Conservation (phyloP, 768 basidiomycete genomes). For the Xerocomellus intermedius region DNA sequence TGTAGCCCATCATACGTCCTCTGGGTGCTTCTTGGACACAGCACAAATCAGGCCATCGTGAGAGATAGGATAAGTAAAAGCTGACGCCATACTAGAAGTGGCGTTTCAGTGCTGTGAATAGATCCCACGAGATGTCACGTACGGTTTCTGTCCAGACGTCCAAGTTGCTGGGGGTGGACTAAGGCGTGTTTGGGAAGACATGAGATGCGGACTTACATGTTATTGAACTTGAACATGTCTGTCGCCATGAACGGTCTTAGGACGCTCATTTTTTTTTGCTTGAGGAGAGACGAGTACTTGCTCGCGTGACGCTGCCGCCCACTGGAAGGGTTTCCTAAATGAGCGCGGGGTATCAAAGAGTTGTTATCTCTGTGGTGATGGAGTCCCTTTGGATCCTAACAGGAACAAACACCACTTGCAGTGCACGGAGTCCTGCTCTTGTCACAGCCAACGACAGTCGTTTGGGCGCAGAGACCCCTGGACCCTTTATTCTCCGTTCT, state of each 20-base stretch:
- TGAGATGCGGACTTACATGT: constrained; percentile 54
- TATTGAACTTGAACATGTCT: constrained; percentile 92
- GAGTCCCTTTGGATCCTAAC: constrained; percentile 28
- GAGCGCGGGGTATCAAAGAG: background rate
- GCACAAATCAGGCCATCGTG: constrained; percentile 91
- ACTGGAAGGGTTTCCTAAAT: background rate
- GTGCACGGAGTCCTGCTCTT: constrained; percentile 28
- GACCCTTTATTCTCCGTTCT: constrained; percentile 21
- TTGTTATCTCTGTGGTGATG: background rate
- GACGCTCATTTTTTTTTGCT: constrained; percentile 67
- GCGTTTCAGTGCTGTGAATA: background rate
- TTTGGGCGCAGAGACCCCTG: constrained; percentile 26
- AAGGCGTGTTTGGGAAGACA: background rate
- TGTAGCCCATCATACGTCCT: constrained; percentile 90
- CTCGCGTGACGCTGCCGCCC: background rate
- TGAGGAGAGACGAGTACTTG: background rate
- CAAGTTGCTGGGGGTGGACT: constrained; percentile 61
- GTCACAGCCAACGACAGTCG: constrained; percentile 1
- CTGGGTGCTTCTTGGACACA: constrained; percentile 77
- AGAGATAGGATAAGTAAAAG: constrained; percentile 87
- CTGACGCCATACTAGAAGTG: constrained; percentile 70
- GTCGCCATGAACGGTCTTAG: constrained; percentile 82
- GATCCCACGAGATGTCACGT: constrained; percentile 25
- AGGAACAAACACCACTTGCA: constrained; percentile 22
- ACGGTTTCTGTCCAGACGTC: constrained; percentile 99